These are phyloP conservation scores for Phlebopus sp. DNA, from an alignment of 1,284 basidiomycete species.

Conservation along the genomic window DNA sequence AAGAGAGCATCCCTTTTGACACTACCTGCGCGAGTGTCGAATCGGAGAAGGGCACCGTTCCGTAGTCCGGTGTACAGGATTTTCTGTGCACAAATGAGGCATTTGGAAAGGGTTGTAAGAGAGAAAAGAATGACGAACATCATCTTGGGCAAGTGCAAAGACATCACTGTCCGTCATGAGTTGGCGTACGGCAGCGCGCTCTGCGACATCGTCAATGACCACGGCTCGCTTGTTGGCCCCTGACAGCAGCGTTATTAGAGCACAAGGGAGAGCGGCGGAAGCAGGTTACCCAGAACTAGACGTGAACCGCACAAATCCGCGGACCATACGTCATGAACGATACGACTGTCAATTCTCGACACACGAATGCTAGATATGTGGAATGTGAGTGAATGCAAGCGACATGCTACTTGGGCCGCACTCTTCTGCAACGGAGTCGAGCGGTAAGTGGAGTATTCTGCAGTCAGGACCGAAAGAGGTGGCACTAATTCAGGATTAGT, in stretches of 20 bases:
- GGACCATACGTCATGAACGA: slow-evolving; percentile 55
- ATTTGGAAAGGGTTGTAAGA: not conserved
- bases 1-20: slow-evolving; percentile 41
- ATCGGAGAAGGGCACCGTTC: slow-evolving; percentile 55
- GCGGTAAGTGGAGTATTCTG: slow-evolving; percentile 21
- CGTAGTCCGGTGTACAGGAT: slow-evolving; percentile 61
- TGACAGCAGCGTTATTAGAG: slow-evolving; percentile 23
- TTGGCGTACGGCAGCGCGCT: slow-evolving; percentile 26
- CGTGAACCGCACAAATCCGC: slow-evolving; percentile 47
- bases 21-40: slow-evolving; percentile 52
- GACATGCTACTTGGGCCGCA: not conserved
- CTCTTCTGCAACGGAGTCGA: slow-evolving; percentile 19
- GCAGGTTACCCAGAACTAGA: slow-evolving; percentile 51
- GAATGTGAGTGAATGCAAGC: slow-evolving; percentile 23
- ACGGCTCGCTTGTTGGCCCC: slow-evolving; percentile 52
- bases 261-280: not conserved
- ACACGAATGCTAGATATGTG: slow-evolving; percentile 29
- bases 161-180: slow-evolving; percentile 60
- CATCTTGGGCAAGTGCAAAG: slow-evolving; percentile 49
- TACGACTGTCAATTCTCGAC: slow-evolving; percentile 14
- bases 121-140: slow-evolving; percentile 36
- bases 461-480: slow-evolving; percentile 34
- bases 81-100: slow-evolving; percentile 36
- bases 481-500: slow-evolving; percentile 22
- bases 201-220: slow-evolving; percentile 50